Percentiles rank a stretch among this genome's conserved stretches.
phyloP scores from a whole-genome alignment of 495 filamentous ascomycete species.

The Penicillium crystallinum region DNA sequence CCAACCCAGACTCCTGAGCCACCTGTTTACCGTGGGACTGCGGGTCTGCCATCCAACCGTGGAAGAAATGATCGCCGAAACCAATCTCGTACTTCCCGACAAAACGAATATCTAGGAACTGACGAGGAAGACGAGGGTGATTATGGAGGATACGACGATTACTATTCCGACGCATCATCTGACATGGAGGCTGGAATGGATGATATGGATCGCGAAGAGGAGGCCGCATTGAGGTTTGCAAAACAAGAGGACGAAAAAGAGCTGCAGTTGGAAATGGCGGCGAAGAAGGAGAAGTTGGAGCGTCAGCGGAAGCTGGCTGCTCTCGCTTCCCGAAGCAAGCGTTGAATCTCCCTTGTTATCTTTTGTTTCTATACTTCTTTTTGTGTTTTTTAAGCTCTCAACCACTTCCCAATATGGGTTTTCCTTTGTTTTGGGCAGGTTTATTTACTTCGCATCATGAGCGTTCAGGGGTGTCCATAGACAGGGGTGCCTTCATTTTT shows the following conservation, averaged over 20 bases:
- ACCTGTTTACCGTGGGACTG: constrained; percentile 55
- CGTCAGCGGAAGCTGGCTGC: constrained; percentile 46
- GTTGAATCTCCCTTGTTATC: constrained; percentile 11
- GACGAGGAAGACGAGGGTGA: constrained; percentile 47
- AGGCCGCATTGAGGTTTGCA: constrained; percentile 42
- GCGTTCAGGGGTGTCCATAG: constrained; percentile 35
- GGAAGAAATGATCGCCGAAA: constrained; percentile 31
- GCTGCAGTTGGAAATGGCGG: constrained; percentile 45
- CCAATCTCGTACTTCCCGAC: constrained; percentile 28
- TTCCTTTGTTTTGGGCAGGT: constrained; percentile 12
- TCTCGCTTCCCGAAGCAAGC: constrained; percentile 39
- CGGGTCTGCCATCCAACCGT: constrained; percentile 25
- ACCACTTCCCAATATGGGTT: neutral
- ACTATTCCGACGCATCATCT: constrained; percentile 51
- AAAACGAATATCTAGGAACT: constrained; percentile 45
- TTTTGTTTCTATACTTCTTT: constrained; percentile 14
- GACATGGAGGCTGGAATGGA: constrained; percentile 63
- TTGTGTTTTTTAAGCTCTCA: neutral
- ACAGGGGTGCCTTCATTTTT: constrained; percentile 20
- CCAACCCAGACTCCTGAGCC: constrained; percentile 31
- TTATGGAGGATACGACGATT: constrained; percentile 48
- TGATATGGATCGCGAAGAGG: constrained; percentile 57
- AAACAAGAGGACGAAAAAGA: constrained; percentile 58
- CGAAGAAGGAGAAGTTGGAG: constrained; percentile 53
- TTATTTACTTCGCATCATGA: constrained; percentile 27